phyloP scores from a whole-genome alignment of 2,329 filamentous ascomycete species.

The Aquanectria penicillioides region DNA sequence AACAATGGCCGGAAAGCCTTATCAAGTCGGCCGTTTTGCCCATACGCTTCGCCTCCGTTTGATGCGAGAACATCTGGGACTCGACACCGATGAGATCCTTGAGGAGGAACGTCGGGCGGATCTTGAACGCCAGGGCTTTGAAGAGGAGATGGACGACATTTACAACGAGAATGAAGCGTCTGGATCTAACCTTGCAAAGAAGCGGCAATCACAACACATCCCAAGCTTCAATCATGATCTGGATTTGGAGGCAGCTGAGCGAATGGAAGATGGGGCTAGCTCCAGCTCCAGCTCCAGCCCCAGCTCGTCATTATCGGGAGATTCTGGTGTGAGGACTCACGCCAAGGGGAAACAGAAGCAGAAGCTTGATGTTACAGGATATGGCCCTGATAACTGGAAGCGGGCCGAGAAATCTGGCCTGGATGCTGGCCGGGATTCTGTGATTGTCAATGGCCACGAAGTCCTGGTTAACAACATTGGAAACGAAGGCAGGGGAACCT shows the following conservation, averaged over 20 bases:
- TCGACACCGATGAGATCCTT: conserved; percentile 91
- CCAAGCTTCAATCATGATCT: conserved; percentile 79
- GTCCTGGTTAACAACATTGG: conserved; percentile 73
- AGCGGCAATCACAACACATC: conserved; percentile 33
- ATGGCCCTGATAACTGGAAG: conserved; percentile 80
- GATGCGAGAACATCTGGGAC: conserved; percentile 96
- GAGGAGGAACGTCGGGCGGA: conserved; percentile 80
- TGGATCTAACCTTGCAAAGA: conserved; percentile 47
- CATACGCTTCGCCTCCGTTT: conserved; percentile 91
- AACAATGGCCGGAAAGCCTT: conserved; percentile 89
- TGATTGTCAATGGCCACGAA: conserved; percentile 74
- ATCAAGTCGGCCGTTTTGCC: conserved; percentile 90
- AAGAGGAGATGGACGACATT: conserved; percentile 70
- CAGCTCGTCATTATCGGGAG: conserved; percentile 32
- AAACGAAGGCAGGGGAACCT: conserved; percentile 70
- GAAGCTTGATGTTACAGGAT: conserved; percentile 80
- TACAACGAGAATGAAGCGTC: conserved; percentile 61
- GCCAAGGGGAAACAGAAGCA: conserved; percentile 72
- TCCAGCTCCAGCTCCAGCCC: conserved; percentile 19
- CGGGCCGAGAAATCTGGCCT: conserved; percentile 68
- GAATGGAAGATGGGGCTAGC: conserved; percentile 47
- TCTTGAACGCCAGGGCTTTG: conserved; percentile 66
- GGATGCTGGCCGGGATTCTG: conserved; percentile 75
- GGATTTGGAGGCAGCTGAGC: conserved; percentile 57
- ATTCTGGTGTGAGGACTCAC: conserved; percentile 39